Percentiles rank a stretch among this genome's conserved stretches.
Conservation (phyloP, 371 early-diverging fungal genomes). For the Amoeboaphelidium protococcarum region DNA sequence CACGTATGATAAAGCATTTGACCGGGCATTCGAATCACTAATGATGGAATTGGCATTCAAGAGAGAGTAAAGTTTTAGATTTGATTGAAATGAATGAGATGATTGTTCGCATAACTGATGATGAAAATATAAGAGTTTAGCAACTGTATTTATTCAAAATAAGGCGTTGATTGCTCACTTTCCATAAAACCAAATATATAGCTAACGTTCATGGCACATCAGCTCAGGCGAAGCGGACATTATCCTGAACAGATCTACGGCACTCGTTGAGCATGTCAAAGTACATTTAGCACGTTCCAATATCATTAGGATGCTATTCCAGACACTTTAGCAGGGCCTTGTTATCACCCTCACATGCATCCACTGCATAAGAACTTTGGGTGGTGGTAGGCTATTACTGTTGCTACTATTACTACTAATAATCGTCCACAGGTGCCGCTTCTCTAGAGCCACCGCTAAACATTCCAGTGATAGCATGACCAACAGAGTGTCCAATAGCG, state of each 20-base stretch:
- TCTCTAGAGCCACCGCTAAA: slow-evolving; percentile 28
- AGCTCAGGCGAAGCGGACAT: too few species aligned
- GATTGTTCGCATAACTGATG: too few species aligned
- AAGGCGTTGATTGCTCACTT: too few species aligned
- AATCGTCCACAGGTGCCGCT: slow-evolving; percentile 6
- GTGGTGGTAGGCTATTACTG: slow-evolving; percentile 7
- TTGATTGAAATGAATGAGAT: too few species aligned
- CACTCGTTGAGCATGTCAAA: too few species aligned
- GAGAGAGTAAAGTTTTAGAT: too few species aligned
- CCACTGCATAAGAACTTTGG: slow-evolving; percentile 6
- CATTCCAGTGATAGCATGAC: slow-evolving; percentile 33
- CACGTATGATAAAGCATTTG: neutral
- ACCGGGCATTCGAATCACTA: neutral
- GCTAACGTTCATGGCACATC: too few species aligned
- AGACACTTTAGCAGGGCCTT: slow-evolving; percentile 61
- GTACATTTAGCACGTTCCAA: slow-evolving; percentile 28
- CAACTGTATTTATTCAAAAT: too few species aligned
- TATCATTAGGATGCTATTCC: slow-evolving; percentile 45
- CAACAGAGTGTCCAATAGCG: slow-evolving; percentile 60
- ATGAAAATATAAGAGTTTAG: too few species aligned
- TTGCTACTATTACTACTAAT: slow-evolving; percentile 4
- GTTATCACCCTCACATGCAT: slow-evolving; percentile 49
- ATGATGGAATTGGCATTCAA: neutral
- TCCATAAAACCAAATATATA: too few species aligned
- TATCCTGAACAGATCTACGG: too few species aligned